Evolutionary conservation across 495 filamentous ascomycete genomes (phyloP).

Genomic region (Aspergillus bridgeri): DNA sequence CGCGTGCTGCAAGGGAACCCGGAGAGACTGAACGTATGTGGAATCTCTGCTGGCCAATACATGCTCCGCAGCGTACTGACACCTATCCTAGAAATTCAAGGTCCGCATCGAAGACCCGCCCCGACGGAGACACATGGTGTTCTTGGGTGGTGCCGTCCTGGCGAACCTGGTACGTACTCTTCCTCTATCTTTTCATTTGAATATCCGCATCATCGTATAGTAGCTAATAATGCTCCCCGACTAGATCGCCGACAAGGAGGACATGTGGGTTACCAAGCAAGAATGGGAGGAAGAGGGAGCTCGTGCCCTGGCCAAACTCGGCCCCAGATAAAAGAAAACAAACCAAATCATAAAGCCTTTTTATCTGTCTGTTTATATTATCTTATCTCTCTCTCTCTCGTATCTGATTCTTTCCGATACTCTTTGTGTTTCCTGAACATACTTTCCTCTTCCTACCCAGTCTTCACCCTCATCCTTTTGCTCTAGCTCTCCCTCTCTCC

Average conservation of each 20-base stretch:
- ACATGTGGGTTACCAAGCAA: slow-evolving; percentile 96
- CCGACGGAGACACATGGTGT: slow-evolving; percentile 96
- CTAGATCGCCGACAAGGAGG: slow-evolving; percentile 95
- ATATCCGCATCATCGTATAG: not conserved
- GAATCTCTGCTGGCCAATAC: not conserved
- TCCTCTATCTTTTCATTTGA: not conserved
- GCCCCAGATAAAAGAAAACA: slow-evolving; percentile 56
- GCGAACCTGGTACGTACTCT: slow-evolving; percentile 73
- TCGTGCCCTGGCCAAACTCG: slow-evolving; percentile 85
- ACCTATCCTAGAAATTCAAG: slow-evolving; percentile 80
- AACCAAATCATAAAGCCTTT: slow-evolving; percentile 15
- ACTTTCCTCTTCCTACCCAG: not conserved
- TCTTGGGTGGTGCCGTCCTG: slow-evolving; percentile 93
- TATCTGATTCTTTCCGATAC: not conserved
- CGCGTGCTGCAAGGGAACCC: slow-evolving; percentile 85
- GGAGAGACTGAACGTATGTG: slow-evolving; percentile 74
- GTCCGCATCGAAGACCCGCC: slow-evolving; percentile 98
- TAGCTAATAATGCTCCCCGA: slow-evolving; percentile 15
- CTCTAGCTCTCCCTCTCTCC: not conserved
- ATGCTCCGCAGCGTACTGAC: slow-evolving; percentile 17
- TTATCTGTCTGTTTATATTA: slow-evolving; percentile 8
- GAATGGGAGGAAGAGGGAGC: slow-evolving; percentile 95
- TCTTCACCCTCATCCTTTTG: not conserved
- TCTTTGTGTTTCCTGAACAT: not conserved
- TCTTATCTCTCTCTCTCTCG: slow-evolving; percentile 4